phyloP scores from a whole-genome alignment of 2,329 filamentous ascomycete genomes.

The Cryphonectria carpinicola region DNA sequence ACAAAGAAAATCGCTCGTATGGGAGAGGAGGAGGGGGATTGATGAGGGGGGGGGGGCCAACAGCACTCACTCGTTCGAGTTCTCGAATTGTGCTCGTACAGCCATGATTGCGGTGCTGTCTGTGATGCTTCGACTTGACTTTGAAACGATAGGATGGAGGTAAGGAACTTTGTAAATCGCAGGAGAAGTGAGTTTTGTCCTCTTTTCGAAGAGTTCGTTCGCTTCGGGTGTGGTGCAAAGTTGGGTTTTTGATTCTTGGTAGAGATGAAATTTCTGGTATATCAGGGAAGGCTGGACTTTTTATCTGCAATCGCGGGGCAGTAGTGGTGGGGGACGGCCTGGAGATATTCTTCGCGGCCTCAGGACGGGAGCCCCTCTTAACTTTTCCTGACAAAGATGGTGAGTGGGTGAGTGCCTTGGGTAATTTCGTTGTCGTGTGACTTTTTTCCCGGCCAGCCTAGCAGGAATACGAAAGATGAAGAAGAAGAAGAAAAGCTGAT shows the following conservation, averaged over 20 bases:
- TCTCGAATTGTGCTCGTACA: conserved; percentile 79
- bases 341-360: not conserved
- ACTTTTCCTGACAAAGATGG: not conserved
- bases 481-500: not conserved
- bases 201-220: conserved; percentile 23
- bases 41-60: conserved; percentile 1
- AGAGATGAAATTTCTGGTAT: conserved; percentile 27
- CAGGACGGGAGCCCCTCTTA: not conserved
- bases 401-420: not conserved
- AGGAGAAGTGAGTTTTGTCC: not conserved
- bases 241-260: conserved; percentile 21
- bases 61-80: conserved; percentile 81
- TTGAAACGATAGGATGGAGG: not conserved
- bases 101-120: conserved; percentile 55
- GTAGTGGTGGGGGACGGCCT: conserved; percentile 4
- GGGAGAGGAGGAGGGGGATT: no score
- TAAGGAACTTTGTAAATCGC: not conserved
- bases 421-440: not conserved
- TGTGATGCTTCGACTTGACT: not conserved
- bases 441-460: not conserved
- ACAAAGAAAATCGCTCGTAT: not conserved
- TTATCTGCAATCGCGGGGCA: conserved; percentile 30
- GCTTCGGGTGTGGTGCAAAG: conserved; percentile 1
- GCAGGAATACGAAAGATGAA: not conserved
- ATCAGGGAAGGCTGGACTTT: conserved; percentile 24